Base-by-base conservation (phyloP, 371 early-diverging fungal genomes). In the Apophysomyces elegans region DNA sequence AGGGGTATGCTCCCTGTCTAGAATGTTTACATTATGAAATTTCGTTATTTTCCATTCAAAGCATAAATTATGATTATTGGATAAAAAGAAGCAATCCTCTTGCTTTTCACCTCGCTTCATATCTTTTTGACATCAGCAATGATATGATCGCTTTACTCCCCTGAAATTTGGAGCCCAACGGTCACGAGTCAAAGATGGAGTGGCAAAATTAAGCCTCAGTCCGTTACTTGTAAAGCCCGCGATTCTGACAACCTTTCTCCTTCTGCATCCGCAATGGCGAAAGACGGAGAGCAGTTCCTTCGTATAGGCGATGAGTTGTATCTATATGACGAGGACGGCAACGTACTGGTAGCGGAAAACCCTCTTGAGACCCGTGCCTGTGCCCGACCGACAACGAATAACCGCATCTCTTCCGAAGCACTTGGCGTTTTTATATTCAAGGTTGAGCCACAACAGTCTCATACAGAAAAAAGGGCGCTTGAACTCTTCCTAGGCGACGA, bases 391-490 rank as follows among this genome's bases (percentile, higher is more conserved):
- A 59, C 47, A 4, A 26, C 44, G 8, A 37, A 37, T 16, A 47
- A 66, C 21, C 58, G 61, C 41, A 61, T 71, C 32, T 64, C 76
- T 2, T 66, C 70, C 1, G 72, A 74, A 59, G 68, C 79, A 11
- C 43, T 76, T 37, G 71, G 74, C n/a, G 64, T 73, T 1, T 61
- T 67, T 46, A 68, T 79, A 16, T 79, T 79, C 54, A 58, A 61
- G 35, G 37, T 79, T 16, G 79, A 79, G 56, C 79, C 79, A 12
- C 76, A 76, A 61, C 79, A 76, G 65, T 66, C 68, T 0, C 67
- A 74, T 46, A 50, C 69, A 5, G 76, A 72, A 18, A 65, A 66
- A 62, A 62, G 67, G 14, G 71, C 70, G 7, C 64, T 79, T 12
- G 73, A 76, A n/a, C 45, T 59, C 1, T 76, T 74, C 39, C 47